A percentile compares a stretch with the other conserved stretches of the same genome.
These are phyloP conservation scores for Claviceps purpurea DNA, from an alignment of 2,329 filamentous ascomycete species.

Conservation along the genomic window DNA sequence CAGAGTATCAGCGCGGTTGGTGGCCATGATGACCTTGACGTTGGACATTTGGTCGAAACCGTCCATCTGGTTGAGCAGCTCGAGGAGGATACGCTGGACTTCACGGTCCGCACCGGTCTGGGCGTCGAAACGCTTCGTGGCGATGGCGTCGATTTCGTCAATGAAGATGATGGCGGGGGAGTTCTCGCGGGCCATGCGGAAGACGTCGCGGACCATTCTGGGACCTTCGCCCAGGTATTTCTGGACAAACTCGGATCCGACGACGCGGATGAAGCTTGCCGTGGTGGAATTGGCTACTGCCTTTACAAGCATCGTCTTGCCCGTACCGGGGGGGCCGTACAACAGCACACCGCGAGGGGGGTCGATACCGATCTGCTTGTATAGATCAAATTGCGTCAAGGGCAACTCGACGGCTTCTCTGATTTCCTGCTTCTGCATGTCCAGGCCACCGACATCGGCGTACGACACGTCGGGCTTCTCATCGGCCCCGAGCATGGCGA, in stretches of 20 bases:
- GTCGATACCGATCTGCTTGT: slow-evolving; percentile 98
- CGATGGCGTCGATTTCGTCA: slow-evolving; percentile 97
- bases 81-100: slow-evolving; percentile 94
- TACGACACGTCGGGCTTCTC: slow-evolving; percentile 99
- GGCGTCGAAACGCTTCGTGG: slow-evolving; percentile 97
- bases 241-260: slow-evolving; percentile 96
- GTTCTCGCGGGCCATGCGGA: slow-evolving; percentile 98
- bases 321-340: slow-evolving; percentile 89
- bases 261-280: slow-evolving; percentile 94
- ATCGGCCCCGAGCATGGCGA: slow-evolving; percentile 90
- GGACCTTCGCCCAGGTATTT: slow-evolving; percentile 97
- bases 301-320: slow-evolving; percentile 97
- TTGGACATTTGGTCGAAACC: slow-evolving; percentile 98
- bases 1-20: slow-evolving; percentile 92
- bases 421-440: slow-evolving; percentile 99
- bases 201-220: slow-evolving; percentile 97
- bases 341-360: slow-evolving; percentile 91
- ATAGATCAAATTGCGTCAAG: slow-evolving; percentile 93
- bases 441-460: slow-evolving; percentile 89
- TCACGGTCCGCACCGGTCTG: slow-evolving; percentile 97
- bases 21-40: slow-evolving; percentile 99
- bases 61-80: slow-evolving; percentile 98
- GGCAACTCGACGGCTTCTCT: slow-evolving; percentile 94
- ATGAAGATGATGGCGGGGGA: slow-evolving; percentile 98
- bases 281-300: slow-evolving; percentile 97